Evolutionary conservation across 2,329 filamentous ascomycete species (phyloP).

Genomic region (Zymoseptoria ardabiliae): DNA sequence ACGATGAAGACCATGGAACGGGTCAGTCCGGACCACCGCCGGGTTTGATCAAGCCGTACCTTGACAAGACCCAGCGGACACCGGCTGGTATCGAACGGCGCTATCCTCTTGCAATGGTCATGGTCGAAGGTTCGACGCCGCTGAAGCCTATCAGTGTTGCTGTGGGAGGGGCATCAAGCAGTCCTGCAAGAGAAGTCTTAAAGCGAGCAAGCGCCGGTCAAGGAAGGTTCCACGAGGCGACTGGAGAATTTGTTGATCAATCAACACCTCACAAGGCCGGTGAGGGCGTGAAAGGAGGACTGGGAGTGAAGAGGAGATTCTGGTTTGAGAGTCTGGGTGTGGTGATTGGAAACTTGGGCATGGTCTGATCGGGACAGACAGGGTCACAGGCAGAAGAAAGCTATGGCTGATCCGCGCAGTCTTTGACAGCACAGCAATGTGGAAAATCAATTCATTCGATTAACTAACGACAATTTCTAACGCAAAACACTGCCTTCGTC

Average conservation of each 20-base stretch:
- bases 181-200: conserved; percentile 40
- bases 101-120: conserved; percentile 72
- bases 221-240: conserved; percentile 13
- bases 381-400: too few species aligned
- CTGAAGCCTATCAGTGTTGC: neutral
- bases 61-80: conserved; percentile 68
- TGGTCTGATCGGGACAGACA: conserved; percentile 10
- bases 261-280: conserved; percentile 4
- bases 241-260: neutral
- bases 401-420: too few species aligned
- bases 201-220: conserved; percentile 43
- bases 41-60: conserved; percentile 55
- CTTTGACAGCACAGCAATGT: neutral
- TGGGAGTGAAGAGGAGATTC: conserved; percentile 73
- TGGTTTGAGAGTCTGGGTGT: conserved; percentile 74
- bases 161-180: neutral
- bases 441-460: neutral
- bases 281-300: conserved; percentile 36
- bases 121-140: conserved; percentile 49
- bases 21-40: neutral
- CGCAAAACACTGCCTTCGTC: too few species aligned
- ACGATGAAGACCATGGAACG: neutral
- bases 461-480: too few species aligned
- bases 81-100: conserved; percentile 61
- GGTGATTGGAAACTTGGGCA: conserved; percentile 67